Base-by-base conservation (phyloP, 225 moss, liverwort and hornwort species). In the Bryoerythrophyllum caledonicum region DNA sequence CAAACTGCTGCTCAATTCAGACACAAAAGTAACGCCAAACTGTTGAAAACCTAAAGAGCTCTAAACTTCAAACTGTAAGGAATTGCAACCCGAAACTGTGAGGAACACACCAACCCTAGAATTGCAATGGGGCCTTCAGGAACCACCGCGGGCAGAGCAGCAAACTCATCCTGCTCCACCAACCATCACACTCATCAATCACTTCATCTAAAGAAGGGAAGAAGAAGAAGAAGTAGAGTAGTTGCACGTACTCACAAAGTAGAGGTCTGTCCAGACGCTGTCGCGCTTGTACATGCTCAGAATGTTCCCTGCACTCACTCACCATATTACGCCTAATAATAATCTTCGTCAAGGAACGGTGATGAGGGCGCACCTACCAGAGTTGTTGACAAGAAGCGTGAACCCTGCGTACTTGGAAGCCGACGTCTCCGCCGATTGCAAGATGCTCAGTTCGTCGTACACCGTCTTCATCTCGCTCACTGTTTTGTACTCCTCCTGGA, bases 81-180 rank as follows among this genome's bases (percentile, higher is more conserved):
- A 41, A 40, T 11, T 40, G 40, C 11, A 40, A 40, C 11, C 40
- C 40, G 10, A 40, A 15, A 44, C 15, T 49, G 48, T 49, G 19
- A 82, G 38, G 30, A 52, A 59, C 77, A 56, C 82, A 92, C 91
- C 87, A 94, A 72, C 64, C 94, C 91, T 72, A 94, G 67, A 70
- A 91, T 87, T 75, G 88, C 94, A 58, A 91, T 84, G 5, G 91
- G 91, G 20, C 94, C 94, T 38, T 83, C 73, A 23, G 94, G 91
- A 61, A 91, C 84, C 67, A 94, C 69, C 10, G 90, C 82, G 41
- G 94, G 94, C 16, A 94, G 81, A 52, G 86, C 77, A 51, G 88
- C 90, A 64, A 94, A 91, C 46, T 94, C 94, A 77, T 94, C 94
- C 91, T 90, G 82, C 53, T 69, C 53, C 64, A 46, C 58, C 20